Conservation (phyloP, 805 yeast genomes). For the Zygosaccharomyces gambellarensis region DNA sequence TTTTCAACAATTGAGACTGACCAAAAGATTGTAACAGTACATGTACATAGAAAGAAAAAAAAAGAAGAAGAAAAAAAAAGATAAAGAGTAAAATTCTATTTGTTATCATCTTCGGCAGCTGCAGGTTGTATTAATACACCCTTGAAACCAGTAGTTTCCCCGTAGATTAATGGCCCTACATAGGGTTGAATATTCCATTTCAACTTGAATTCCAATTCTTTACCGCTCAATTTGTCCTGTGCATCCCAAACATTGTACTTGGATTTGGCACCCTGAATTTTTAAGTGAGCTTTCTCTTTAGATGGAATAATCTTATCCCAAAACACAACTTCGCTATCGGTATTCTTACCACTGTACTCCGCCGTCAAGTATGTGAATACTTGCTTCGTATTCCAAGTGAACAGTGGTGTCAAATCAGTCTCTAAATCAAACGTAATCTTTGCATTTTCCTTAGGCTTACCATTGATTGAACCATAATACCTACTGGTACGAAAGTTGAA, state of each 20-base stretch:
- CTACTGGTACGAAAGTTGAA: constrained; percentile 51
- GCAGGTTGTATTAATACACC: not conserved
- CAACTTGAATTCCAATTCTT: constrained; percentile 62
- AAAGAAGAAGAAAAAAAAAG: not conserved
- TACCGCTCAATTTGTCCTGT: constrained; percentile 50
- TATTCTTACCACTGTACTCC: constrained; percentile 55
- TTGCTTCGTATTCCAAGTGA: constrained; percentile 97
- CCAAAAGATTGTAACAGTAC: constrained; percentile 5
- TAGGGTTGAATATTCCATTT: constrained; percentile 94
- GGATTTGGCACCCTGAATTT: constrained; percentile 49
- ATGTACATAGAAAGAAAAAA: constrained; percentile 1
- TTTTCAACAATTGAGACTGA: constrained; percentile 18
- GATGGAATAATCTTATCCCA: constrained; percentile 82
- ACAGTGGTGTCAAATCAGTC: constrained; percentile 69
- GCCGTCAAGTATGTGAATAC: constrained; percentile 89
- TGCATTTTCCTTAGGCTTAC: constrained; percentile 72
- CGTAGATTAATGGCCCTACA: constrained; percentile 74
- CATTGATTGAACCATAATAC: constrained; percentile 61
- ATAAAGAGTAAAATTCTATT: not conserved
- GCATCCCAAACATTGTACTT: constrained; percentile 89
- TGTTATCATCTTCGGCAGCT: not conserved
- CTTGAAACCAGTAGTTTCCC: constrained; percentile 41
- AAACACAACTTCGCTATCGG: constrained; percentile 63
- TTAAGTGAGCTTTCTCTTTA: constrained; percentile 54
- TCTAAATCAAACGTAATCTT: constrained; percentile 67